phyloP scores from a whole-genome alignment of 352 stramenopile species.

The Phytophthora rubi region DNA sequence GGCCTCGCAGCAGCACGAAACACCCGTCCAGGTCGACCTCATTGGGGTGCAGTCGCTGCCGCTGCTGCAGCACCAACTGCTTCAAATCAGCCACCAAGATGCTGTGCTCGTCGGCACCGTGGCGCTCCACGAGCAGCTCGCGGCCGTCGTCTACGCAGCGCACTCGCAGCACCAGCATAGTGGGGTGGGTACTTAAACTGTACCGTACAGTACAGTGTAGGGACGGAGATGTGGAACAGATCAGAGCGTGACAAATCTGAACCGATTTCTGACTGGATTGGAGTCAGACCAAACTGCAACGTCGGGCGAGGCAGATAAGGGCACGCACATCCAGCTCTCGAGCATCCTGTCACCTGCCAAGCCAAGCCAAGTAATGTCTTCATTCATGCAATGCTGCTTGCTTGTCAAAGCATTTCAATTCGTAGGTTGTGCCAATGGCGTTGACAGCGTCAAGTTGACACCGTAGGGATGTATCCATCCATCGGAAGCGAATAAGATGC shows the following conservation, averaged over 20 bases:
- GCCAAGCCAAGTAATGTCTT: not conserved
- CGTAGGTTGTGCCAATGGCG: not conserved
- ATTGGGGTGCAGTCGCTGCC: slow-evolving; percentile 16
- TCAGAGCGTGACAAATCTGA: slow-evolving; percentile 17
- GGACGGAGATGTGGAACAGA: slow-evolving; percentile 10
- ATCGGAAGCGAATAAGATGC: slow-evolving; percentile 26
- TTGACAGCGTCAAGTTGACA: not conserved
- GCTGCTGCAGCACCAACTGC: slow-evolving; percentile 46
- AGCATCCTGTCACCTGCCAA: not conserved
- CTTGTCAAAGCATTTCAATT: not conserved
- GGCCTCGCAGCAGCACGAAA: slow-evolving; percentile 61
- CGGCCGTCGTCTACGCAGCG: slow-evolving; percentile 59
- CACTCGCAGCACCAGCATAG: slow-evolving; percentile 49
- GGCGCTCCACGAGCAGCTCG: slow-evolving; percentile 58
- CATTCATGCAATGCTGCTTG: not conserved
- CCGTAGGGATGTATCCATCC: slow-evolving; percentile 12
- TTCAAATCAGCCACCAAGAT: slow-evolving; percentile 63
- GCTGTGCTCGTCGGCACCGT: slow-evolving; percentile 43
- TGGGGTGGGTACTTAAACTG: not conserved
- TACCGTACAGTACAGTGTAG: too few relatives aligned
- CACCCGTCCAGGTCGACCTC: slow-evolving; percentile 29
- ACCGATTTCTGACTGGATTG: slow-evolving; percentile 23
- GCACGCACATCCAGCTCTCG: not conserved
- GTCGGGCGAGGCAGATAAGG: not conserved
- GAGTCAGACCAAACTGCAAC: slow-evolving; percentile 1